Evolutionary conservation across 1,284 basidiomycete genomes (phyloP).

Genomic region (Tilletia setariae): DNA sequence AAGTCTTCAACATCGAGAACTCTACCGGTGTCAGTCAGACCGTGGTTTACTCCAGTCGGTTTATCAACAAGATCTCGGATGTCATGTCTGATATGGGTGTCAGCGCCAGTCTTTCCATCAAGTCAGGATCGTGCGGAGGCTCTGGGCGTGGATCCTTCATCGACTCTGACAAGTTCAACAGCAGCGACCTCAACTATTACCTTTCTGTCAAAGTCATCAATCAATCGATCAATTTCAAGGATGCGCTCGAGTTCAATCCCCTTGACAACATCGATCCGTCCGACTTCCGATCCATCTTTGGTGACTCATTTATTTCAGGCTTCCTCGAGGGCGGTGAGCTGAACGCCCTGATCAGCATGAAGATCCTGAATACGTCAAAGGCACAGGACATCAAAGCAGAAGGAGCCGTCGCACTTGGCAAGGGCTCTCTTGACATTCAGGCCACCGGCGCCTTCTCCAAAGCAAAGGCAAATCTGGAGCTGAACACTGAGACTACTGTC

Average conservation of each 20-base stretch:
- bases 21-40: constrained; percentile 17
- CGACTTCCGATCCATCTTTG: constrained; percentile 4
- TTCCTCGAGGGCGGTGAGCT: constrained; percentile 18
- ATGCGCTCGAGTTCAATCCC: constrained; percentile 3
- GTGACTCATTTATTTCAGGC: constrained; percentile 13
- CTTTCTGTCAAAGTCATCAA: constrained; percentile 13
- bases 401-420: constrained; percentile 11
- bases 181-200: constrained; percentile 15
- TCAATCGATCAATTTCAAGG: constrained; percentile 17
- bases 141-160: constrained; percentile 14
- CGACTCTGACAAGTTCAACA: constrained; percentile 17
- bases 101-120: constrained; percentile 17
- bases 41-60: not conserved
- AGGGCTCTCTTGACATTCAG: not conserved
- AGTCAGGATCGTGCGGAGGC: constrained; percentile 11
- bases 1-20: constrained; percentile 15
- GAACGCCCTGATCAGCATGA: constrained; percentile 15
- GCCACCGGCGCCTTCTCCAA: constrained; percentile 5
- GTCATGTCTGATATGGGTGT: constrained; percentile 9
- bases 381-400: constrained; percentile 14
- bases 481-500: constrained; percentile 16
- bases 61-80: constrained; percentile 12
- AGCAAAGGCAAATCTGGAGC: constrained; percentile 15
- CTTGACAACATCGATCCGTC: not conserved
- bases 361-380: constrained; percentile 13